Percentiles rank a stretch among this genome's conserved stretches.
Evolutionary conservation across 441 rosid genomes (phyloP).

Genomic region (Erodium moschatum): DNA sequence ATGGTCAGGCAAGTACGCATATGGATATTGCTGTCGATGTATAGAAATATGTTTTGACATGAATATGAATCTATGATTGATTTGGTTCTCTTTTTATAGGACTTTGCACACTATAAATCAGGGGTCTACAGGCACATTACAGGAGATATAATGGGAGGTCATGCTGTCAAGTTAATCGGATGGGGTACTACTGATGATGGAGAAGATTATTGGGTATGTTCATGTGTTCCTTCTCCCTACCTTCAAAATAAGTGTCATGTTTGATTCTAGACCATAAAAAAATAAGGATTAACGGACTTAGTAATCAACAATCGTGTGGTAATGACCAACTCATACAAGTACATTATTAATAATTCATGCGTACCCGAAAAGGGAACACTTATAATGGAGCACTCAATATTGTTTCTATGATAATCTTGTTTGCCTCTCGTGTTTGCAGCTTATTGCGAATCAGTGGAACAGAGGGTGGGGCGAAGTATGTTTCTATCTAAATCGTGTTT

Average conservation of each 20-base stretch:
- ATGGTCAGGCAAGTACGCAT: no score
- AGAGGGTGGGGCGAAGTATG: constrained; percentile 89
- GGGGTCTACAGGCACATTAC: constrained; percentile 81
- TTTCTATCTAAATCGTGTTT: constrained; percentile 11
- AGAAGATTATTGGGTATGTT: constrained; percentile 77
- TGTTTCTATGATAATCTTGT: constrained; percentile 12
- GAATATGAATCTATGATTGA: neutral
- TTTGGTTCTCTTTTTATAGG: constrained; percentile 35
- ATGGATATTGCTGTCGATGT: neutral
- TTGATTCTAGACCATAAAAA: no score
- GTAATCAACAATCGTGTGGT: no score
- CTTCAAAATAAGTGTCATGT: neutral
- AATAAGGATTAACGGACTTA: no score
- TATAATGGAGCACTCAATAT: neutral
- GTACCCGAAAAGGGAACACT: no score
- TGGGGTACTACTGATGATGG: constrained; percentile 90
- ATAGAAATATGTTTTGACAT: neutral
- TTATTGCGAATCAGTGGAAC: constrained; percentile 93
- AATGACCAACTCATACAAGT: no score
- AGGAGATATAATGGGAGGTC: constrained; percentile 65
- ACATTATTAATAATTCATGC: no score
- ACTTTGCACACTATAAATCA: constrained; percentile 84
- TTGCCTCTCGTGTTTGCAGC: constrained; percentile 39
- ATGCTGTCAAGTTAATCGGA: constrained; percentile 85
- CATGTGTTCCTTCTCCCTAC: neutral